Conservation (phyloP, 148 eudicot genomes). For the Polygonum aviculare region DNA sequence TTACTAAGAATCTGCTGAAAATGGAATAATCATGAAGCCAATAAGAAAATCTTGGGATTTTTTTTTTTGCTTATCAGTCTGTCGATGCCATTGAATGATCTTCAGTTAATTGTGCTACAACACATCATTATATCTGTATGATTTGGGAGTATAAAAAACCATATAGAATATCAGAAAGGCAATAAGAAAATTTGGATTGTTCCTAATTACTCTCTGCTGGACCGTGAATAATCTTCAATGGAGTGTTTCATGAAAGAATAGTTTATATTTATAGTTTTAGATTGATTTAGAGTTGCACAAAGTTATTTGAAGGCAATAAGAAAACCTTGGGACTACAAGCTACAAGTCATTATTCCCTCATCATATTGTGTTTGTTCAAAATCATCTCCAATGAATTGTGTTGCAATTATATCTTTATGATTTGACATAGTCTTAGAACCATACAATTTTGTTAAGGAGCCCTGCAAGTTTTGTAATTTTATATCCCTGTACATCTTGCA, state of each 20-base stretch:
- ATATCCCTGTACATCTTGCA: conserved; percentile 22
- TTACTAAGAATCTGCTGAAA: background rate
- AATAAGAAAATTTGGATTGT: too few relatives aligned
- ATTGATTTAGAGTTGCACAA: background rate
- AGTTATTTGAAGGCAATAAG: background rate
- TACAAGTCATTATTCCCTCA: background rate
- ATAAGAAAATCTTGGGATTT: background rate
- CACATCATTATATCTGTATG: background rate
- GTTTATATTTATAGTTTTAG: background rate
- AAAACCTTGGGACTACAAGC: background rate
- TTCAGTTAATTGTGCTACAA: background rate
- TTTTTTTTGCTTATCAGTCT: background rate
- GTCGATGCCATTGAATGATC: background rate
- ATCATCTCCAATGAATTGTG: background rate
- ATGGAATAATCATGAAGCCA: background rate
- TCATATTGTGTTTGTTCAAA: background rate
- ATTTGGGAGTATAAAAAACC: background rate
- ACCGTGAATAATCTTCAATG: background rate
- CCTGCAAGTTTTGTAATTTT: background rate
- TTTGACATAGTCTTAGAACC: background rate
- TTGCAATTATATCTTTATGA: background rate
- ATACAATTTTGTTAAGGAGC: background rate
- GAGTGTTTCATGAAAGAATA: background rate
- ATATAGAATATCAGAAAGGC: too few relatives aligned
- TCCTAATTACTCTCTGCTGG: background rate